A percentile compares a stretch with the other conserved stretches of the same genome.
Conservation (phyloP, 441 rosid genomes). For the Adansonia gregorii region DNA sequence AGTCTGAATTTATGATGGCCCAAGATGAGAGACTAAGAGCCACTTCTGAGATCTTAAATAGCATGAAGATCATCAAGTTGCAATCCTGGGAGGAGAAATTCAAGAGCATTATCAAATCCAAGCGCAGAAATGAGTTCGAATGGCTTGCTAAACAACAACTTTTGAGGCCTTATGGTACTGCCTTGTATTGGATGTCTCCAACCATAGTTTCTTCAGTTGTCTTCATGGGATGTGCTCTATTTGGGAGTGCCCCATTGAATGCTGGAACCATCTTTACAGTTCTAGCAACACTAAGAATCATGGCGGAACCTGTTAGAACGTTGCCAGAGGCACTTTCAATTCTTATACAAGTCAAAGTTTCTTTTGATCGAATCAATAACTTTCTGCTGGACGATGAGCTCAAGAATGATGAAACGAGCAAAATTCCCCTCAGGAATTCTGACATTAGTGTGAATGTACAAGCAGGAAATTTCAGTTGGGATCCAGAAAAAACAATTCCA, state of each 20-base stretch:
- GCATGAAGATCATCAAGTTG: constrained; percentile 84
- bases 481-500: constrained; percentile 46
- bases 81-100: constrained; percentile 94
- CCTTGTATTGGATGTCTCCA: constrained; percentile 81
- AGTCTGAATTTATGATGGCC: constrained; percentile 70
- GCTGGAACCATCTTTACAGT: constrained; percentile 89
- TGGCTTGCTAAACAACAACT: constrained; percentile 71
- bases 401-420: constrained; percentile 40
- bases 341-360: constrained; percentile 80
- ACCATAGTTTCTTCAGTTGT: constrained; percentile 71
- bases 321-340: constrained; percentile 82
- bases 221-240: constrained; percentile 67
- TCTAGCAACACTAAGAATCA: constrained; percentile 72
- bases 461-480: constrained; percentile 80
- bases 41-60: constrained; percentile 84
- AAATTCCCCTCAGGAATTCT: constrained; percentile 30
- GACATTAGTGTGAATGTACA: constrained; percentile 47
- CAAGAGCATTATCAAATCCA: constrained; percentile 59
- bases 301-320: constrained; percentile 76
- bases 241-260: constrained; percentile 67
- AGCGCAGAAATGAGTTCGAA: constrained; percentile 67
- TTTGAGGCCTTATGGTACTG: constrained; percentile 53
- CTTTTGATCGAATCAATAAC: constrained; percentile 66
- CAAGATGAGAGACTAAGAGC: constrained; percentile 75
- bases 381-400: constrained; percentile 79